These are phyloP conservation scores for Paecilomyces formosus DNA, from an alignment of 2,329 filamentous ascomycete species.

Conservation along the genomic window DNA sequence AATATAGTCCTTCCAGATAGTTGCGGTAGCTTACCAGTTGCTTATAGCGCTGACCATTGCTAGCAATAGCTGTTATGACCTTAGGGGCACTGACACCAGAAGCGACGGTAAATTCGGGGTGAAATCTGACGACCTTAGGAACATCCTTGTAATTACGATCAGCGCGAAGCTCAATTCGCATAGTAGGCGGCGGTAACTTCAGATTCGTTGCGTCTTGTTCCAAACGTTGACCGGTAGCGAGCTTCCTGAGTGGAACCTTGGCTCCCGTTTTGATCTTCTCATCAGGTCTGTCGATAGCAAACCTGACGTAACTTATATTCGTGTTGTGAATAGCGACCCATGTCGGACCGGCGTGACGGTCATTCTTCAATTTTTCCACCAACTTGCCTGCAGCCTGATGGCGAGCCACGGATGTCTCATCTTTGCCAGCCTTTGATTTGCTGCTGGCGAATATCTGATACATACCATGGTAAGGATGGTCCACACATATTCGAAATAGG, in stretches of 20 bases:
- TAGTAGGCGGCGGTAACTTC: slow-evolving; percentile 78
- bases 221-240: slow-evolving; percentile 55
- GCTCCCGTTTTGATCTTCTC: slow-evolving; percentile 60
- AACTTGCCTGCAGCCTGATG: slow-evolving; percentile 66
- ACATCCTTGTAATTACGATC: slow-evolving; percentile 69
- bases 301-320: slow-evolving; percentile 55
- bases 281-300: slow-evolving; percentile 42
- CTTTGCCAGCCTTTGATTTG: slow-evolving; percentile 59
- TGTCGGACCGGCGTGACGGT: slow-evolving; percentile 46
- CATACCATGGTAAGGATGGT: slow-evolving; percentile 95
- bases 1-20: slow-evolving; percentile 4
- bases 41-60: slow-evolving; percentile 72
- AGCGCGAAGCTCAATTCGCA: slow-evolving; percentile 68
- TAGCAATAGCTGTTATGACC: slow-evolving; percentile 74
- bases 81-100: slow-evolving; percentile 90
- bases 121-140: slow-evolving; percentile 66
- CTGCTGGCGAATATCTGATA: slow-evolving; percentile 88
- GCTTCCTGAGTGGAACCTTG: slow-evolving; percentile 57
- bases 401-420: slow-evolving; percentile 66
- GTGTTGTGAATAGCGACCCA: slow-evolving; percentile 69
- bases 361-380: slow-evolving; percentile 50
- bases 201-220: slow-evolving; percentile 56
- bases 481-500: slow-evolving; percentile 74
- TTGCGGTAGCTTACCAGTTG: slow-evolving; percentile 56
- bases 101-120: slow-evolving; percentile 73